These are phyloP conservation scores for Phaseolus coccineus DNA, from an alignment of 331 rosid genomes.

Conservation along the genomic window DNA sequence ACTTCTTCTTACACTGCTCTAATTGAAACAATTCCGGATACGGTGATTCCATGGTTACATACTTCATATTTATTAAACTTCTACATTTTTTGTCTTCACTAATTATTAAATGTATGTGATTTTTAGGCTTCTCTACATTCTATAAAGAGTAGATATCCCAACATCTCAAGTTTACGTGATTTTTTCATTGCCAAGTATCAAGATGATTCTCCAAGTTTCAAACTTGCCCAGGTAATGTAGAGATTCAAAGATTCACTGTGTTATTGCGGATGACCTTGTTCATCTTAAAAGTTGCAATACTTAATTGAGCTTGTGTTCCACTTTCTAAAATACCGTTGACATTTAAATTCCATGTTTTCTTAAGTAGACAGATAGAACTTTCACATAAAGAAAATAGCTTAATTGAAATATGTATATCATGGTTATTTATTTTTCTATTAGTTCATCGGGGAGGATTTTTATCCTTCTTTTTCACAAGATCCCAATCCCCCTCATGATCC, in stretches of 20 bases:
- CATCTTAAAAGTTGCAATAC: conserved; percentile 29
- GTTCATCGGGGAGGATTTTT: conserved; percentile 8
- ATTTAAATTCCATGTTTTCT: conserved; percentile 21
- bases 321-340: background rate
- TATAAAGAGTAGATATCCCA: conserved; percentile 87
- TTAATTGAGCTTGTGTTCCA: background rate
- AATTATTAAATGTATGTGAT: conserved; percentile 29
- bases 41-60: conserved; percentile 60
- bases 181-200: conserved; percentile 86
- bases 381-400: background rate
- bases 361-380: background rate
- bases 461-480: conserved; percentile 3
- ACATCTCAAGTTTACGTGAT: conserved; percentile 85
- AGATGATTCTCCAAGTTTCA: conserved; percentile 90
- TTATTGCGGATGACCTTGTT: conserved; percentile 24
- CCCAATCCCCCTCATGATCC: conserved; percentile 17
- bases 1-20: conserved; percentile 97
- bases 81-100: conserved; percentile 2
- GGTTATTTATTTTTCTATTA: conserved; percentile 6
- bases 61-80: conserved; percentile 44
- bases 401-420: background rate
- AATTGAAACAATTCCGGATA: conserved; percentile 97
- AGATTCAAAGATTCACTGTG: background rate
- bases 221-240: conserved; percentile 95
- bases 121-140: conserved; percentile 97